Evolutionary conservation across 2,329 filamentous ascomycete species (phyloP), one percentile per base, ranked within the genome.

Genomic region (Rhynchosporium secalis): DNA sequence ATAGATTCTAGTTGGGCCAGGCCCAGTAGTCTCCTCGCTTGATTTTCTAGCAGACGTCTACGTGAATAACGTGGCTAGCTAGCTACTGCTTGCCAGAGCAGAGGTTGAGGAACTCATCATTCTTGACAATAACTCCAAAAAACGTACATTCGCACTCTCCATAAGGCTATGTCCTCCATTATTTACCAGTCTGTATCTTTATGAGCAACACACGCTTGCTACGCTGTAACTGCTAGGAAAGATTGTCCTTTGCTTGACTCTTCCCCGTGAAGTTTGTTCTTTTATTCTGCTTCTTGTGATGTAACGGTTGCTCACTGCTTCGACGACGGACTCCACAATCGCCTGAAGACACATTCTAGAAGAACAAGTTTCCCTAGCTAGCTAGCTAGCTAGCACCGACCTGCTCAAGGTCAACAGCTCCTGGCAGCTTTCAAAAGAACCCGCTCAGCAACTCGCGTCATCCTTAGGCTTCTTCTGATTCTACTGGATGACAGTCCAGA

Each of bases 81-180:
- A 26, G 56, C 47, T 13, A 29, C 10, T 3, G 5, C 29, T 7
- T 46, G 4, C 20, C 15, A 12, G 20, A 33, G 31, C 10, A 20
- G 55, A 29, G 55, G 8, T 28, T 57, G 20, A 36, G 3, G 28
- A 56, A 13, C 31, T 46, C 13, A 51, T 33, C 43, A 38, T 20
- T 43, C 10, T 41, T 40, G 12, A 48, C 26, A 13, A 29, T 31
- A n/a, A 31, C 20, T 20, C 8, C 12, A 79, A 78, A 81, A 15
- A 81, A 80, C 65, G 81, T 81, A 20, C 78, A 75, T 63, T 80
- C 79, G 1, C 80, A 81, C 64, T 10, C 62, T 79, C 2, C 41
- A 78, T 40, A 79, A 78, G 7, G 72, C 75, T 1, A n/a, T 73
- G 3, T 15, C 79, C 20, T 81, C 81, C 68, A 51, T 75, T 8